phyloP scores from a whole-genome alignment of 202 grass and related monocot genomes.

The Dendrocalamus latiflorus region DNA sequence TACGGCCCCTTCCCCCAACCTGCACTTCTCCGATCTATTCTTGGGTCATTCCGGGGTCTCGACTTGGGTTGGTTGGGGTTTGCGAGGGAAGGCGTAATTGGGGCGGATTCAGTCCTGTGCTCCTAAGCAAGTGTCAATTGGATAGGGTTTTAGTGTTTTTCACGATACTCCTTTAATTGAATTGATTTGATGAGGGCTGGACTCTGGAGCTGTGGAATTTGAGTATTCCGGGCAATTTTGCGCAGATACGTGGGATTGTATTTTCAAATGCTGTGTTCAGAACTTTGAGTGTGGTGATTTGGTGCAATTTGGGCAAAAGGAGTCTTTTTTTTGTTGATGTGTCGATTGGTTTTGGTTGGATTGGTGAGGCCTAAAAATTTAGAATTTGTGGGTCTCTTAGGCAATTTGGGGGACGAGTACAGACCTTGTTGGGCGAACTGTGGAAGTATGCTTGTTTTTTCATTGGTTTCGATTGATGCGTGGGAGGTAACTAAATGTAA shows the following conservation, averaged over 20 bases:
- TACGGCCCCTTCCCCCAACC: conserved; percentile 4
- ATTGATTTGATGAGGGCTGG: neutral
- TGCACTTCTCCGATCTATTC: neutral
- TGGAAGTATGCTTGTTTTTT: neutral
- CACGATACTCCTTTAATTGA: neutral
- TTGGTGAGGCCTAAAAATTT: neutral
- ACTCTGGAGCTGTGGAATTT: neutral
- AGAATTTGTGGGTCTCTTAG: neutral
- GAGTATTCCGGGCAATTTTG: neutral
- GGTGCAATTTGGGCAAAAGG: neutral
- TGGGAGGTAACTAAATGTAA: neutral
- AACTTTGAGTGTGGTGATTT: neutral
- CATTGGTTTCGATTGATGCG: neutral
- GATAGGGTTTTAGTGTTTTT: neutral
- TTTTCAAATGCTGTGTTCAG: neutral
- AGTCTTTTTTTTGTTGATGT: neutral
- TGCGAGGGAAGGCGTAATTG: neutral
- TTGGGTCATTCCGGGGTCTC: neutral
- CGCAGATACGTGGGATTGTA: neutral
- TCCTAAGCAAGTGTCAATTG: neutral
- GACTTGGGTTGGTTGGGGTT: neutral
- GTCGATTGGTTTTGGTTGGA: neutral
- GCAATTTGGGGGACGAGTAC: neutral
- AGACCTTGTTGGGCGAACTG: neutral
- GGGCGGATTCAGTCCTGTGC: neutral